phyloP scores from a whole-genome alignment of 352 stramenopile genomes.

The Phytophthora vignae region DNA sequence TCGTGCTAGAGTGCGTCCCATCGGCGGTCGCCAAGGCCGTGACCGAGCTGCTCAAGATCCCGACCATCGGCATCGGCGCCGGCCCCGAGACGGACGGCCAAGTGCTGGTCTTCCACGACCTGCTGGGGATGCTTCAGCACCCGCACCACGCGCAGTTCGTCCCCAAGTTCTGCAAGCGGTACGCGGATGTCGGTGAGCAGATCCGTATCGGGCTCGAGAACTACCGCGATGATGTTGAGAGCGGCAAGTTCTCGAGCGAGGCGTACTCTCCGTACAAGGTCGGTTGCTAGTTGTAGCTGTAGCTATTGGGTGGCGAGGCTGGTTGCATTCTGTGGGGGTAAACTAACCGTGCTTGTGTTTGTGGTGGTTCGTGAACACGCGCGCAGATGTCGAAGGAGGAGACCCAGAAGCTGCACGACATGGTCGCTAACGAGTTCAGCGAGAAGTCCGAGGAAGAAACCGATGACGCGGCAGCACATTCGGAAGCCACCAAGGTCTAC shows the following conservation, averaged over 20 bases:
- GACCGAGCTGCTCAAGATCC: slow-evolving; percentile 96
- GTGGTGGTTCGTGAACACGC: background rate
- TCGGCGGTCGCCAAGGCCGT: slow-evolving; percentile 93
- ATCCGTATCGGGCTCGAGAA: slow-evolving; percentile 94
- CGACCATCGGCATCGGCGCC: slow-evolving; percentile 98
- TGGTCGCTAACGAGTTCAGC: slow-evolving; percentile 71
- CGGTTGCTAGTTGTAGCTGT: background rate
- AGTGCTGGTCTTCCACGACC: slow-evolving; percentile 98
- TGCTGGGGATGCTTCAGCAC: slow-evolving; percentile 98
- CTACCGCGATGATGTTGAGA: slow-evolving; percentile 98
- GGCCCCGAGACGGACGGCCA: slow-evolving; percentile 94
- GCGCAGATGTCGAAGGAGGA: slow-evolving; percentile 84
- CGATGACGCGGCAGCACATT: slow-evolving; percentile 35
- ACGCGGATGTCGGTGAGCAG: slow-evolving; percentile 95
- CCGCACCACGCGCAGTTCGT: slow-evolving; percentile 96
- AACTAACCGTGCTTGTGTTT: background rate
- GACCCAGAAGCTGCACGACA: slow-evolving; percentile 68
- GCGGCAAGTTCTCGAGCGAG: slow-evolving; percentile 93
- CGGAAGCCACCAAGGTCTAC: slow-evolving; percentile 86
- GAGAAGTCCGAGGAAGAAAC: slow-evolving; percentile 37
- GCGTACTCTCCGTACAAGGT: slow-evolving; percentile 97
- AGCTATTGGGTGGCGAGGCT: background rate
- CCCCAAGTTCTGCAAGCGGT: slow-evolving; percentile 99
- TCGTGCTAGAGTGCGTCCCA: slow-evolving; percentile 90
- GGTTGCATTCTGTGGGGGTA: background rate